These are phyloP conservation scores for Penicillium olsonii DNA, from an alignment of 2,329 filamentous ascomycete species.

Conservation along the genomic window DNA sequence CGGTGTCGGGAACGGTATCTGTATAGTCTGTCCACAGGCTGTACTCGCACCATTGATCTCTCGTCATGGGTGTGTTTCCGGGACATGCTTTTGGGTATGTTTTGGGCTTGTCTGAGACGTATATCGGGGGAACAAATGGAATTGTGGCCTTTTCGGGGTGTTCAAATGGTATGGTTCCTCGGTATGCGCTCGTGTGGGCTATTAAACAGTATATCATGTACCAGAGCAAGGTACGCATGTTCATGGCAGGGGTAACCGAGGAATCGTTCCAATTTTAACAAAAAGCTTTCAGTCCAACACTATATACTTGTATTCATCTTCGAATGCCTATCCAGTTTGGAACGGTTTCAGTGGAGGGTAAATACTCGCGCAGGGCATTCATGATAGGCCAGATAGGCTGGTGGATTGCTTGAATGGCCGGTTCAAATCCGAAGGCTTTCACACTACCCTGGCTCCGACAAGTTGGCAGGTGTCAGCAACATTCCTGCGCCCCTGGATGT, in stretches of 20 bases:
- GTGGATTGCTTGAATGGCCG: background rate
- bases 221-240: background rate
- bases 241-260: background rate
- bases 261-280: background rate
- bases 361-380: background rate
- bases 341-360: background rate
- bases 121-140: background rate
- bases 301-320: background rate
- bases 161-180: background rate
- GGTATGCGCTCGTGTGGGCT: background rate
- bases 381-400: background rate
- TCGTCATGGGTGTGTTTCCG: constrained; percentile 12
- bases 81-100: background rate
- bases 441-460: background rate
- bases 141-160: background rate
- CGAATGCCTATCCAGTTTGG: background rate
- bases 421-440: background rate
- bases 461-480: background rate
- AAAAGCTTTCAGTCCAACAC: background rate
- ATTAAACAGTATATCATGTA: background rate
- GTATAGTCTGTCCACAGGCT: constrained; percentile 21
- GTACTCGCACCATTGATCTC: constrained; percentile 18
- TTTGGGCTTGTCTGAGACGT: background rate
- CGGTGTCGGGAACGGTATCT: constrained; percentile 20
- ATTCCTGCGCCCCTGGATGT: background rate